Conservation (phyloP, 495 filamentous ascomycete genomes). For the Penicillium roqueforti region DNA sequence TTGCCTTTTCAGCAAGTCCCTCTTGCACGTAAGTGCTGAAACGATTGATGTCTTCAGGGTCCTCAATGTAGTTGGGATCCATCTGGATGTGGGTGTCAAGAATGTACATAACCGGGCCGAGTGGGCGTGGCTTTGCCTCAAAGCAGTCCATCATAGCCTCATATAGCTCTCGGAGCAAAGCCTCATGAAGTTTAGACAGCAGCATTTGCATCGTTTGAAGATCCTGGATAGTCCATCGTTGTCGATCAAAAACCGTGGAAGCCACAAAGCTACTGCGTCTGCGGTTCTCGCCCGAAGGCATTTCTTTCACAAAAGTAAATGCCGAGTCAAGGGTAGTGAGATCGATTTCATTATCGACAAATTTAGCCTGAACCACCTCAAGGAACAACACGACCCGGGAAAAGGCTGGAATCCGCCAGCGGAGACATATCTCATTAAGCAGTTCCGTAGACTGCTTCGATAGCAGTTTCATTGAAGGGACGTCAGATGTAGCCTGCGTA, state of each 20-base stretch:
- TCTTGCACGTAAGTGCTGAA: constrained; percentile 67
- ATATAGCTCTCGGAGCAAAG: constrained; percentile 81
- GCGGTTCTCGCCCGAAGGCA: constrained; percentile 46
- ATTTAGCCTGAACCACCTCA: constrained; percentile 81
- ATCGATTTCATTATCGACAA: constrained; percentile 76
- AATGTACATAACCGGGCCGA: constrained; percentile 77
- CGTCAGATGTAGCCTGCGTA: constrained; percentile 49
- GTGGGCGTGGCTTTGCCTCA: constrained; percentile 72
- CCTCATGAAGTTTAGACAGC: constrained; percentile 71
- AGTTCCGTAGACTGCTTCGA: constrained; percentile 81
- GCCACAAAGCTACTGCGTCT: constrained; percentile 46
- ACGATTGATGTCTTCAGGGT: constrained; percentile 60
- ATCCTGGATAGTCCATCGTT: constrained; percentile 78
- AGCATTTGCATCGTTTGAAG: constrained; percentile 69
- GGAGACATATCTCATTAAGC: constrained; percentile 74
- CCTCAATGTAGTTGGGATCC: constrained; percentile 70
- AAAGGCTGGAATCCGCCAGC: constrained; percentile 87
- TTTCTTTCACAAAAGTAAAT: constrained; percentile 75
- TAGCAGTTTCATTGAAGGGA: constrained; percentile 58
- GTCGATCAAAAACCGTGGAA: constrained; percentile 52
- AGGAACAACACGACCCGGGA: constrained; percentile 77
- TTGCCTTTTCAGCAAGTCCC: constrained; percentile 69
- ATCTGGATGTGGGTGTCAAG: constrained; percentile 76
- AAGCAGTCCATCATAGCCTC: constrained; percentile 82
- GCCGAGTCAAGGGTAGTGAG: constrained; percentile 76